phyloP scores from a whole-genome alignment of 2,329 filamentous ascomycete genomes.

The Aspergillus tubingensis region DNA sequence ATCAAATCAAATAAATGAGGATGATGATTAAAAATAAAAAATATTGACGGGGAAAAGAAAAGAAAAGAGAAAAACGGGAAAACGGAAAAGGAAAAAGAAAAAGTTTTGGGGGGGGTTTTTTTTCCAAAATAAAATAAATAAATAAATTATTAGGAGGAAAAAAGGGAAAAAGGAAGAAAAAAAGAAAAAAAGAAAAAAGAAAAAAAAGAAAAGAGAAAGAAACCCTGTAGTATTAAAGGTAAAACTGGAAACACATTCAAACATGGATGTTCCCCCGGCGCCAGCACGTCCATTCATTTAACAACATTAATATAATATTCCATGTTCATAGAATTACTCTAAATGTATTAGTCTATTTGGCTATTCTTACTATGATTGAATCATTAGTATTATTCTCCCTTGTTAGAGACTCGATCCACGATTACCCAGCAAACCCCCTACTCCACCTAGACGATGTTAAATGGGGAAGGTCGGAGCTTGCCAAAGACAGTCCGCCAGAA shows the following conservation, averaged over 20 bases:
- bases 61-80: too few relatives aligned
- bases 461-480: constrained; percentile 24
- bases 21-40: too few relatives aligned
- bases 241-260: constrained; percentile 8
- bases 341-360: not conserved
- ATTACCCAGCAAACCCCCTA: constrained; percentile 21
- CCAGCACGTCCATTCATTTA: constrained; percentile 9
- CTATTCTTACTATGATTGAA: not conserved
- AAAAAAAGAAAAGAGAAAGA: not conserved
- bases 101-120: not conserved
- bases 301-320: not conserved
- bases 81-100: too few relatives aligned
- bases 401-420: constrained; percentile 26
- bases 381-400: constrained; percentile 13
- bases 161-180: not conserved
- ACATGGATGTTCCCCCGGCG: constrained; percentile 3
- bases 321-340: not conserved
- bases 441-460: constrained; percentile 28
- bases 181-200: not conserved
- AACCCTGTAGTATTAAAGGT: constrained; percentile 3
- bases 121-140: not conserved
- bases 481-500: constrained; percentile 19
- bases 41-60: too few relatives aligned
- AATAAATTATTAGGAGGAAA: not conserved
- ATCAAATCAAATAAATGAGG: too few relatives aligned